Evolutionary conservation across 2,329 filamentous ascomycete genomes (phyloP).

Genomic region (Diaporthe sp.): DNA sequence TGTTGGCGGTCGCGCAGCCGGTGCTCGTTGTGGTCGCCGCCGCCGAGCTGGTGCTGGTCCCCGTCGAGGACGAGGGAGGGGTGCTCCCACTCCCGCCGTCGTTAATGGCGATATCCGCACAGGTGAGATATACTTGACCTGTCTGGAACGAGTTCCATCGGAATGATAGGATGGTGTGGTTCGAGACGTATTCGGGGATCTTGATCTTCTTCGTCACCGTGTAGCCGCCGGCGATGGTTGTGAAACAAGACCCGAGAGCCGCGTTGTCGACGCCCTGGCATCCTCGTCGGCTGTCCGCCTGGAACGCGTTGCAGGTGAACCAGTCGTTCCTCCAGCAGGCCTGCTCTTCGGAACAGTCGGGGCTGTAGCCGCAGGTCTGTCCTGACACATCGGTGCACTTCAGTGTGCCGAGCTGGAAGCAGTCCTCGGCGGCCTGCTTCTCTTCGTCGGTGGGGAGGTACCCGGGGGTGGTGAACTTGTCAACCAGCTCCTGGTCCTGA

Average conservation of each 20-base stretch:
- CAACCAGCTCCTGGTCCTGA: constrained; percentile 63
- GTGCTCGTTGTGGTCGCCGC: constrained; percentile 42
- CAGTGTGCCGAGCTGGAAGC: constrained; percentile 63
- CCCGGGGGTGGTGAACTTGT: constrained; percentile 62
- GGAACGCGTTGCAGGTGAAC: constrained; percentile 67
- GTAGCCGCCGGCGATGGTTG: constrained; percentile 67
- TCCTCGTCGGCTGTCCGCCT: constrained; percentile 52
- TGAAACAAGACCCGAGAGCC: constrained; percentile 60
- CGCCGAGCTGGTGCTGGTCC: constrained; percentile 40
- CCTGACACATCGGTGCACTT: constrained; percentile 65
- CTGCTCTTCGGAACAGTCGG: constrained; percentile 60
- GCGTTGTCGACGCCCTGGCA: constrained; percentile 64
- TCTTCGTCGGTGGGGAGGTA: constrained; percentile 65
- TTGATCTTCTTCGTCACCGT: constrained; percentile 66
- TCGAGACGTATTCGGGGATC: constrained; percentile 62
- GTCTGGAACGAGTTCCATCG: constrained; percentile 71
- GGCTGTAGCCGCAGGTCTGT: constrained; percentile 62
- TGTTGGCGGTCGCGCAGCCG: constrained; percentile 51
- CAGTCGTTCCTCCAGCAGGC: constrained; percentile 66
- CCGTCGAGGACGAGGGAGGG: constrained; percentile 40
- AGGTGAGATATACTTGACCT: constrained; percentile 66
- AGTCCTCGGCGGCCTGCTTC: constrained; percentile 67
- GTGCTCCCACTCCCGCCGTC: constrained; percentile 38
- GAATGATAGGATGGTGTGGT: constrained; percentile 66
- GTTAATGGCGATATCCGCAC: constrained; percentile 65